phyloP scores from a whole-genome alignment of 495 filamentous ascomycete genomes.

The Arthonia radiata region DNA sequence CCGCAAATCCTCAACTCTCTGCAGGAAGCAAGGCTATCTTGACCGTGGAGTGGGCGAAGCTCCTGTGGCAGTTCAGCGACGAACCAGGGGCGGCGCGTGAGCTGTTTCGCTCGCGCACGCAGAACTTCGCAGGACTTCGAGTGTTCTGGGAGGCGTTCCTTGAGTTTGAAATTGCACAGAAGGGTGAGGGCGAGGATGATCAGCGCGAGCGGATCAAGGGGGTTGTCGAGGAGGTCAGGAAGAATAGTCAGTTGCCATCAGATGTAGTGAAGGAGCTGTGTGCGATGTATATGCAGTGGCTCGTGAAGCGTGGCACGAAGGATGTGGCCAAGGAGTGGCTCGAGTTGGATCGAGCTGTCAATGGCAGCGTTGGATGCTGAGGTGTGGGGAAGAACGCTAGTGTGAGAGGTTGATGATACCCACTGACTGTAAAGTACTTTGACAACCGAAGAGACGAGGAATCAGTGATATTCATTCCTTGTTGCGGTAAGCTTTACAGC shows the following conservation, averaged over 20 bases:
- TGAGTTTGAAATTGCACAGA: constrained; percentile 71
- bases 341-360: constrained; percentile 59
- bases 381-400: too few species aligned
- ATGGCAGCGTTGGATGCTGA: too few species aligned
- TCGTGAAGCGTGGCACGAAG: constrained; percentile 64
- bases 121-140: constrained; percentile 68
- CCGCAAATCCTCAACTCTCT: constrained; percentile 44
- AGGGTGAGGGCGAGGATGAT: constrained; percentile 30
- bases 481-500: too few species aligned
- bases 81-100: constrained; percentile 62
- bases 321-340: constrained; percentile 72
- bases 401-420: too few species aligned
- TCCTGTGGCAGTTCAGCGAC: constrained; percentile 82
- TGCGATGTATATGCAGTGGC: constrained; percentile 56
- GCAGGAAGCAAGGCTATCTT: constrained; percentile 66
- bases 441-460: too few species aligned
- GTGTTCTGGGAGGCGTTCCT: constrained; percentile 84
- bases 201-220: constrained; percentile 53
- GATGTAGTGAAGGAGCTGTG: constrained; percentile 50
- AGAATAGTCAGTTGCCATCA: constrained; percentile 44
- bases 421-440: too few species aligned
- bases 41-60: constrained; percentile 67
- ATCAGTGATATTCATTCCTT: too few species aligned
- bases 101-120: constrained; percentile 59
- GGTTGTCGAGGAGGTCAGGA: constrained; percentile 54